Evolutionary conservation across 495 filamentous ascomycete species (phyloP), one percentile per base, ranked within the genome.

Genomic region (Cercophora samala): DNA sequence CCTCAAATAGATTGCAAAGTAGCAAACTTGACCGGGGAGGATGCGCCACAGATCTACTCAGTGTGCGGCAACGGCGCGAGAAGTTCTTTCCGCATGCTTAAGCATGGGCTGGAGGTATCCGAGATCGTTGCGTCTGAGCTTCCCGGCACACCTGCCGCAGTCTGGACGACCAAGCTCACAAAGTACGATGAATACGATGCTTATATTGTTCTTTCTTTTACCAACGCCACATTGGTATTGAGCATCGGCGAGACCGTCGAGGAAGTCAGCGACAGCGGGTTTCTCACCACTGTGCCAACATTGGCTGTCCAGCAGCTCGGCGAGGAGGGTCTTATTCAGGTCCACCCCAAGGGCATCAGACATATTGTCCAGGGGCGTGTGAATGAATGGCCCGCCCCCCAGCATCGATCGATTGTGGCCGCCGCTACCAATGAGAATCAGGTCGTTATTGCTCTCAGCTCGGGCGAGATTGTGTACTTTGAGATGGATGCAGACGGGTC

Each of bases 181-280:
- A 86, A 85, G 19, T 79, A 82, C 17, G 95, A 99, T 73, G 87
- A 93, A 68, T 97, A 86, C 72, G 93, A 99, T 78, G 90, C 87
- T 0, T 91, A 91, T 74, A 86, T 88, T 52, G 76, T 90, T 52
- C 84, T 91, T 64, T 90, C 88, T 5, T 86, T 91, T 65, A 81
- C 87, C 25, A 91, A 91, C 74, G 82, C 84, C 9, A 82, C 96
- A 0, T 81, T 98, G 17, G 93, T 97, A 4, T 82, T 99, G 22
- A 92, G 91, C 68, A 97, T 99, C 66, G 96, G 95, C 11, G 95
- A 98, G 75, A 96, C 92, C 5, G 95, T 99, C 0, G 93, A 97
- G 75, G 93, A 97, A 78, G 93, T 97, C 6, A 91, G 89, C 13
- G 91, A 98, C 73, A 94, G 92, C 32, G 93, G 93, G 0, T 97